phyloP scores from a whole-genome alignment of 345 rosid species.

The Syzygium aqueum region DNA sequence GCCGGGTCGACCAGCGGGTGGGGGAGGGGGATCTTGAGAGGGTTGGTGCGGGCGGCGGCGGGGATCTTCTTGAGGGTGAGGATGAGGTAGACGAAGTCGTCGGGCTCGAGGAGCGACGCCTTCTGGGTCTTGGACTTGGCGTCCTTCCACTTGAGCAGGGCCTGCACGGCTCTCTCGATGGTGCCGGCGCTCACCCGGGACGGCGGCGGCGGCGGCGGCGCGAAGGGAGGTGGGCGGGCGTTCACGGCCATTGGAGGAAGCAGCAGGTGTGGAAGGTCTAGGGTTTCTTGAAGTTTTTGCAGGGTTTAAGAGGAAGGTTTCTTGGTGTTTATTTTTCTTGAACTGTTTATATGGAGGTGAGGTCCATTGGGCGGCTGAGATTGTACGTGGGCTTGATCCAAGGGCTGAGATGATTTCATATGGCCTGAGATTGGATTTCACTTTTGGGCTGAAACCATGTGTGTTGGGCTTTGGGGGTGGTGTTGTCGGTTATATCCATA shows the following conservation, averaged over 20 bases:
- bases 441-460: not conserved
- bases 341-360: not conserved
- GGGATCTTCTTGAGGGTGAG: conserved; percentile 13
- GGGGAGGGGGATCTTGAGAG: conserved; percentile 9
- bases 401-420: not conserved
- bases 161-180: conserved; percentile 3
- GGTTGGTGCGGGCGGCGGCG: conserved; percentile 5
- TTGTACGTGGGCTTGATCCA: not conserved
- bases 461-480: not conserved
- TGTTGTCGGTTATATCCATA: not conserved
- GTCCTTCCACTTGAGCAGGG: conserved; percentile 8
- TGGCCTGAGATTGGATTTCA: not conserved
- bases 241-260: not conserved
- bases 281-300: not conserved
- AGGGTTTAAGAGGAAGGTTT: not conserved
- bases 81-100: conserved; percentile 14
- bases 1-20: conserved; percentile 2
- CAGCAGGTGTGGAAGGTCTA: not conserved
- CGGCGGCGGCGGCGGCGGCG: not conserved
- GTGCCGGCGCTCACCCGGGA: conserved; percentile 1
- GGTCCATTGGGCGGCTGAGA: not conserved
- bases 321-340: not conserved
- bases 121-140: conserved; percentile 7
- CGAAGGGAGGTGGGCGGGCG: no score
- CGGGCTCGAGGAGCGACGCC: conserved; percentile 10